A percentile compares a stretch with the other conserved stretches of the same genome.
Evolutionary conservation across 495 filamentous ascomycete species (phyloP).

Genomic region (Neurospora terricola): DNA sequence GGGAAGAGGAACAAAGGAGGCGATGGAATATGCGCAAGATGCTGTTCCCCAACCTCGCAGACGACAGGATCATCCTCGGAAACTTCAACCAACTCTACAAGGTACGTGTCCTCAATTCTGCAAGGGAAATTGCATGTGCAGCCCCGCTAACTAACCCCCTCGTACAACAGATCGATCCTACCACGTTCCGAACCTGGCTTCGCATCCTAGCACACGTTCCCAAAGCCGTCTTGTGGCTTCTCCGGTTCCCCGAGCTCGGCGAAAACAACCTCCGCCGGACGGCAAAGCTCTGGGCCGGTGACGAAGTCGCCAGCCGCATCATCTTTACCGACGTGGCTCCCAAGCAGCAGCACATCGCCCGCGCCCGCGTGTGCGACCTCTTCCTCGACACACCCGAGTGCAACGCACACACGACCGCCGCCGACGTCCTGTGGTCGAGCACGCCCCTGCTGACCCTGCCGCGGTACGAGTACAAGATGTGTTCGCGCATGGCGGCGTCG

Average conservation of each 20-base stretch:
- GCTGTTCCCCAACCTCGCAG: slow-evolving; percentile 73
- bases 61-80: slow-evolving; percentile 84
- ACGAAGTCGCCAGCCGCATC: slow-evolving; percentile 81
- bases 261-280: slow-evolving; percentile 75
- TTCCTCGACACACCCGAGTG: slow-evolving; percentile 98
- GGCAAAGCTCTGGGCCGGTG: slow-evolving; percentile 73
- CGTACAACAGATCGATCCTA: slow-evolving; percentile 75
- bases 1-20: slow-evolving; percentile 76
- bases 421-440: slow-evolving; percentile 91
- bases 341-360: slow-evolving; percentile 88
- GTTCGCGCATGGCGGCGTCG: slow-evolving; percentile 91
- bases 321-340: slow-evolving; percentile 95
- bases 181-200: slow-evolving; percentile 92
- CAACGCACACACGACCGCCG: slow-evolving; percentile 96
- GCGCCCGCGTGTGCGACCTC: slow-evolving; percentile 83
- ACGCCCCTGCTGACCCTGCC: slow-evolving; percentile 91
- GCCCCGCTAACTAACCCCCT: not conserved
- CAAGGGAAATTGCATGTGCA: not conserved
- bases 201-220: slow-evolving; percentile 81
- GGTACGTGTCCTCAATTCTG: slow-evolving; percentile 42
- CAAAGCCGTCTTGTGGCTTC: slow-evolving; percentile 88
- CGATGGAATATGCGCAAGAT: slow-evolving; percentile 95
- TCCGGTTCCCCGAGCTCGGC: slow-evolving; percentile 91
- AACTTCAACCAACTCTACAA: slow-evolving; percentile 99
- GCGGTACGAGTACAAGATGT: slow-evolving; percentile 98